Percentiles rank a stretch among this genome's conserved stretches.
phyloP scores from a whole-genome alignment of 805 yeast genomes.

The Candida qinlingensis region DNA sequence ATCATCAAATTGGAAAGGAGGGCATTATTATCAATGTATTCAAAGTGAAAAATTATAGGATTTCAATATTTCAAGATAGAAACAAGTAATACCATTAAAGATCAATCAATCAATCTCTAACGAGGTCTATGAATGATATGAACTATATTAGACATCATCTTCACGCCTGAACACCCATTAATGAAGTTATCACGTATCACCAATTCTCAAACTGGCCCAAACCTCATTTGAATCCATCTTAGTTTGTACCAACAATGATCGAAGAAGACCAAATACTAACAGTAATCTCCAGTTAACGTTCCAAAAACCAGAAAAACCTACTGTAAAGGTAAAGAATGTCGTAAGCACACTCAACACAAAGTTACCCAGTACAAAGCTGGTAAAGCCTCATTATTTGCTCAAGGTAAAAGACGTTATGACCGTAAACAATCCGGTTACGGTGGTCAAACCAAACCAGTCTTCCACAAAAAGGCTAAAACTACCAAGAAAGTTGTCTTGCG shows the following conservation, averaged over 20 bases:
- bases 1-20: not conserved
- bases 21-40: no score
- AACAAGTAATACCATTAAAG: no score
- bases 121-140: no score
- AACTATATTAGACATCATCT: no score
- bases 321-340: slow-evolving; percentile 99
- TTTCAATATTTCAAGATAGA: no score
- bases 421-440: slow-evolving; percentile 99
- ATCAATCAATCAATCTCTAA: no score
- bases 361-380: slow-evolving; percentile 99
- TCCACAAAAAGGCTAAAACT: slow-evolving; percentile 99
- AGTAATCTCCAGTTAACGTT: slow-evolving; percentile 81
- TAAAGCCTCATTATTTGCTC: slow-evolving; percentile 98
- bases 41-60: no score
- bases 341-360: slow-evolving; percentile 99
- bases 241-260: not conserved
- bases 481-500: slow-evolving; percentile 99
- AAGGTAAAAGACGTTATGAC: slow-evolving; percentile 99
- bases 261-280: slow-evolving; percentile 20
- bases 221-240: not conserved
- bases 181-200: no score
- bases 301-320: slow-evolving; percentile 99
- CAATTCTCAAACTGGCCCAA: no score
- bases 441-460: slow-evolving; percentile 99
- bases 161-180: no score